phyloP scores from a whole-genome alignment of 352 stramenopile genomes.

The Nothophytophthora sp. region DNA sequence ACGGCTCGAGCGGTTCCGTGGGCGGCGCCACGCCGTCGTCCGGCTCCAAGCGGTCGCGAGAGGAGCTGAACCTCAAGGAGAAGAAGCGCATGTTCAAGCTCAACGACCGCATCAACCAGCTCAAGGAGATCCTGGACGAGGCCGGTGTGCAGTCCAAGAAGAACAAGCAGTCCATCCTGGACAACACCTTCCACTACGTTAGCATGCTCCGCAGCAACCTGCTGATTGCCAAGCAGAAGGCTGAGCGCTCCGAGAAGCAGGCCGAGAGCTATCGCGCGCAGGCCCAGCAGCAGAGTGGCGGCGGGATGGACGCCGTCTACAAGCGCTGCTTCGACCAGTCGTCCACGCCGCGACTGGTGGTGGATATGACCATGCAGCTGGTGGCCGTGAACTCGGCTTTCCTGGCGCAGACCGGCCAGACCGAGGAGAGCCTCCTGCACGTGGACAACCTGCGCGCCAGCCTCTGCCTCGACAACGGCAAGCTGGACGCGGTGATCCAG shows the following conservation, averaged over 20 bases:
- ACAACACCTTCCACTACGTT: conserved; percentile 69
- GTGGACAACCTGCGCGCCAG: conserved; percentile 36
- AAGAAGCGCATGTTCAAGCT: conserved; percentile 91
- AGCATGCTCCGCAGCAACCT: conserved; percentile 64
- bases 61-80: conserved; percentile 85
- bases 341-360: conserved; percentile 54
- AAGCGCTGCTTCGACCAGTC: conserved; percentile 74
- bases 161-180: conserved; percentile 75
- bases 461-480: conserved; percentile 52
- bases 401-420: conserved; percentile 41
- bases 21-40: conserved; percentile 31
- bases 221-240: conserved; percentile 62
- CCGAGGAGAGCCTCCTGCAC: conserved; percentile 41
- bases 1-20: conserved; percentile 41
- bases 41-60: conserved; percentile 62
- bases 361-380: conserved; percentile 52
- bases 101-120: conserved; percentile 80
- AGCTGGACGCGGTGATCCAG: conserved; percentile 49
- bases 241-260: conserved; percentile 55
- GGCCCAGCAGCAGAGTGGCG: conserved; percentile 25
- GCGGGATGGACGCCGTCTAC: conserved; percentile 39
- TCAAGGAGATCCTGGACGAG: conserved; percentile 61
- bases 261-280: conserved; percentile 49
- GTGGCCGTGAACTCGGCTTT: conserved; percentile 66
- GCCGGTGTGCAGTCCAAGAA: conserved; percentile 69